Base-by-base conservation (phyloP, 2,329 filamentous ascomycete species). In the Fusarium nurragi region DNA sequence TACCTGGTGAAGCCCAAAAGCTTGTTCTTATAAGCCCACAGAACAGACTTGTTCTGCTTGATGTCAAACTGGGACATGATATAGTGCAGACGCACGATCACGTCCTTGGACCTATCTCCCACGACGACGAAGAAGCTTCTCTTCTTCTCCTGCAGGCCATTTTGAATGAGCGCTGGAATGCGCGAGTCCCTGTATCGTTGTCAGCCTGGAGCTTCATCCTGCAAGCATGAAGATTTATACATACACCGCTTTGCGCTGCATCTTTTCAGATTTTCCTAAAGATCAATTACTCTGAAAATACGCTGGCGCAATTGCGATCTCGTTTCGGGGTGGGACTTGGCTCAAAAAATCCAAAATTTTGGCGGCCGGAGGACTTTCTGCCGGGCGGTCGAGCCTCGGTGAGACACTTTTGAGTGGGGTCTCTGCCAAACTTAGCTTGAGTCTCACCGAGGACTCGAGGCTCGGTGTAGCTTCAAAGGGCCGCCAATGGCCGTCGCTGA, bases 11-110 rank as follows among this genome's bases (percentile, higher is more conserved):
- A 98, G 46, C 93, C 94, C 28, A 99, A 83, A 12, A 99, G 85
- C 78, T 99, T 95, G 77, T 96, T 97, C 84, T 98, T 98, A 83
- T 99, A 99, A 19, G 95, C 94, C 95, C 95, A 99, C 12, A 99
- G 83, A 4, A 99, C 93, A 13, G 92, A 95, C 78, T 98, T 98
- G 81, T 81, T 81, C 77, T 97, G 88, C 80, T 96, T 97, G 67
- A 97, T 87, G 76, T 97, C 92, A 75, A 91, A 89, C 71, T 88
- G 91, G 47, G 94, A 90, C 84, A 97, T 91, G 74, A 99, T 96
- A 75, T 95, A 93, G 80, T 98, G 94, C 59, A 86, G 85, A 75
- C 97, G 89, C 68, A 98, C 94, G 75, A 99, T 98, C 71, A 94
- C 93, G 84, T 99, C 95, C 78, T 99, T 99, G 69, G 93, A 88